Base-by-base conservation (phyloP, 2,329 filamentous ascomycete species). In the Penicillium glabrum region DNA sequence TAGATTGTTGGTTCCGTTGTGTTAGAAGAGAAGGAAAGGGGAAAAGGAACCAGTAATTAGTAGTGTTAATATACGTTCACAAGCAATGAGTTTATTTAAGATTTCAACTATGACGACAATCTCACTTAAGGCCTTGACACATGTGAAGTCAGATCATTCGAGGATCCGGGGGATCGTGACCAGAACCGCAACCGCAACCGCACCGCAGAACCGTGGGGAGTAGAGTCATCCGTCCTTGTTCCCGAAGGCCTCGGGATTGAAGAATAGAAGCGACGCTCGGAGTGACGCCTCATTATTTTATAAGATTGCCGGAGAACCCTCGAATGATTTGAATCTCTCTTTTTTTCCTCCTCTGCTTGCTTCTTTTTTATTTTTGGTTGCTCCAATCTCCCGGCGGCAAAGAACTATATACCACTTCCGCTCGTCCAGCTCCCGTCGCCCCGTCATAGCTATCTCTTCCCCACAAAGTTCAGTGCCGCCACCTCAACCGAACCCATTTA, bases 401-500 rank as follows among this genome's bases (percentile, higher is more conserved):
- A 47, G 55, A 53, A 46, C 24, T 58, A 53, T 56, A 56, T 14
- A 53, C 19, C 31, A 61, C 68, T 71, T 73, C 71, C 71, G 71
- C 67, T 73, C 71, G 71, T 72, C 71, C 71, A 73, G 67, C 63
- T 62, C 46, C 64, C 67, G 72, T 71, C 71, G 69, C 70, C 69
- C 70, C 71, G 71, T 73, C 67, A 64, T 64, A 63, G 60, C 63
- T 67, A 33, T 31, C n/a, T 29, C 33, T 52, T 52, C 33, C 44
- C 39, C 61, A 65, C 67, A 64, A 68, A 65, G 49, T 65, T 61
- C 35, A 52, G 61, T 53, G 46, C 61, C 64, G 64, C 65, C 63
- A 69, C 67, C 65, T 53, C 51, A 60, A 53, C 63, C 64, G 63
- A 69, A 41, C 56, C 27, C 44, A 31, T 54, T 57, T 60, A 61